Conservation (phyloP, 441 rosid species). For the Brassica balearica region DNA sequence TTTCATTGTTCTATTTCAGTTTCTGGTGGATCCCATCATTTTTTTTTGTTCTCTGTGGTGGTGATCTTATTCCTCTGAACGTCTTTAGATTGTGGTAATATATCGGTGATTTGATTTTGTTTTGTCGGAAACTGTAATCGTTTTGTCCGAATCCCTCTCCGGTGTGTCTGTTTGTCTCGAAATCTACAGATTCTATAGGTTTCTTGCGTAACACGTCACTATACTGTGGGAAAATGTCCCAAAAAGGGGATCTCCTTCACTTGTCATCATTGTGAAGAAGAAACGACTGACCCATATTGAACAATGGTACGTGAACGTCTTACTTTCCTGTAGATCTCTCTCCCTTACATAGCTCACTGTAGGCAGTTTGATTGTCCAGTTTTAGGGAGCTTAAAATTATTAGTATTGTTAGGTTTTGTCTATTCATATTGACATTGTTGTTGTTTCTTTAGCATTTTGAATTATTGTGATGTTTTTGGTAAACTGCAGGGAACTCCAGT, state of each 20-base stretch:
- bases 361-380: background rate
- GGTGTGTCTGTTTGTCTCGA: conserved; percentile 48
- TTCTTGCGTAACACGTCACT: conserved; percentile 36
- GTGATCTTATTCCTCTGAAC: conserved; percentile 10
- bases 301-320: conserved; percentile 36
- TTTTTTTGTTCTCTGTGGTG: conserved; percentile 1
- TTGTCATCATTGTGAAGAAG: conserved; percentile 27
- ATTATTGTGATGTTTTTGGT: conserved; percentile 1
- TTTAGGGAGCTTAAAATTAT: background rate
- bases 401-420: background rate
- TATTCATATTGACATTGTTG: background rate
- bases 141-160: conserved; percentile 18
- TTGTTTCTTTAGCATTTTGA: background rate
- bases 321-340: background rate
- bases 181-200: conserved; percentile 27
- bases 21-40: conserved; percentile 29
- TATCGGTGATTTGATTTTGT: background rate
- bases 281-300: background rate
- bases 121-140: background rate
- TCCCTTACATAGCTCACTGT: too few species aligned
- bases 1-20: background rate
- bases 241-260: background rate
- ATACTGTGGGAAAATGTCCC: background rate
- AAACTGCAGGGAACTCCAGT: conserved; percentile 80
- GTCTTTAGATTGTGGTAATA: conserved; percentile 27